A percentile compares a stretch with the other conserved stretches of the same genome.
Evolutionary conservation across 1,139 yeast species (phyloP).

Genomic region (Keqinozyma sinolaborantium): DNA sequence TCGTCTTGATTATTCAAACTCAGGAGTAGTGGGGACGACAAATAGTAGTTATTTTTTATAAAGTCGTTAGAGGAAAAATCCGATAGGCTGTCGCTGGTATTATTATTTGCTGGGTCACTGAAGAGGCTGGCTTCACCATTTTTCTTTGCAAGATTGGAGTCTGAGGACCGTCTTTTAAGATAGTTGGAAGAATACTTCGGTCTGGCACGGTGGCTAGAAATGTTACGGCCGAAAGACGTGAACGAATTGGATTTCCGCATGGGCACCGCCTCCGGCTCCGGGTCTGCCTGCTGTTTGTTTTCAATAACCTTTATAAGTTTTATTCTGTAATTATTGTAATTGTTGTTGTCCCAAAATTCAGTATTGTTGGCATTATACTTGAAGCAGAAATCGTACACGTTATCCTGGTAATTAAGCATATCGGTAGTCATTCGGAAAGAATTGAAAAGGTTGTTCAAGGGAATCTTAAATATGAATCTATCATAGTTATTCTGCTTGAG

Average conservation of each 20-base stretch:
- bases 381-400: conserved; percentile 50
- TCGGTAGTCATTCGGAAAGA: conserved; percentile 15
- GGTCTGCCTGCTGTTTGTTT: conserved; percentile 1
- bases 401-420: conserved; percentile 14
- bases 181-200: conserved; percentile 42
- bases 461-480: conserved; percentile 54
- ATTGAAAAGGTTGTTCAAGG: conserved; percentile 37
- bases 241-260: not conserved
- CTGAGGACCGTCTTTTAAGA: conserved; percentile 33
- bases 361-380: conserved; percentile 46
- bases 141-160: conserved; percentile 19
- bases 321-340: conserved; percentile 53
- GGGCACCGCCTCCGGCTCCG: not conserved
- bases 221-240: not conserved
- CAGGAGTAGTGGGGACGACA: conserved; percentile 38
- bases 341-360: conserved; percentile 81
- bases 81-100: not conserved
- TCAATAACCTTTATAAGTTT: conserved; percentile 29
- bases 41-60: conserved; percentile 32
- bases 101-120: not conserved
- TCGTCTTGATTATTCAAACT: conserved; percentile 8
- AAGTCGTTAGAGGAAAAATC: conserved; percentile 25
- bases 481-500: conserved; percentile 51
- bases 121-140: conserved; percentile 1
- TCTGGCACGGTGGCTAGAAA: conserved; percentile 6